A percentile compares a stretch with the other conserved stretches of the same genome.
These are phyloP conservation scores for Mollisiaceae sp. DNA, from an alignment of 2,329 filamentous ascomycete genomes.

Conservation along the genomic window DNA sequence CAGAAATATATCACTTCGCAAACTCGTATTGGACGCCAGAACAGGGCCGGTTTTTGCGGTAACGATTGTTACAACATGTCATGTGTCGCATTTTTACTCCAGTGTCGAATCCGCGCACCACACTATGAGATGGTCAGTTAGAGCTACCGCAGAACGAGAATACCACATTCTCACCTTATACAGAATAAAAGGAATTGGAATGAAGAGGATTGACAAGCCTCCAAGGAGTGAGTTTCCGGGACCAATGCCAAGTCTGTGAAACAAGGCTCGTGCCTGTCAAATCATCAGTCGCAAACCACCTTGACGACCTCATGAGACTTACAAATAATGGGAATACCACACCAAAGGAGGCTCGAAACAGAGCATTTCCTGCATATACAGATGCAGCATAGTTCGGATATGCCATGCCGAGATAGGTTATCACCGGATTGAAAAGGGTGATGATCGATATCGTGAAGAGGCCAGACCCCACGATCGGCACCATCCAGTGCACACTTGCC, in stretches of 20 bases:
- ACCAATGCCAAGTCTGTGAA: background rate
- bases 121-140: background rate
- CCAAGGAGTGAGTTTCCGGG: background rate
- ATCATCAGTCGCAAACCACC: background rate
- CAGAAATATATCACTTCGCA: no score
- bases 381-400: background rate
- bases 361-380: background rate
- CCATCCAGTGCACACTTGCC: conserved; percentile 58
- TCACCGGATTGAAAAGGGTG: background rate
- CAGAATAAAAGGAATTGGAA: background rate
- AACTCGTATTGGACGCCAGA: no score
- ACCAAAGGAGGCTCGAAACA: background rate
- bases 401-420: conserved; percentile 1
- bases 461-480: conserved; percentile 55
- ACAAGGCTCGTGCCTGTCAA: background rate
- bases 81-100: background rate
- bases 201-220: background rate
- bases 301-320: background rate
- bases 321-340: background rate
- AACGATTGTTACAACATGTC: background rate
- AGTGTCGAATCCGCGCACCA: background rate
- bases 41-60: no score
- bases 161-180: background rate
- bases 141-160: background rate
- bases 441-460: conserved; percentile 45